Evolutionary conservation across 2,329 filamentous ascomycete species (phyloP), one percentile per base, ranked within the genome.

Genomic region (Colletotrichum viniferum): DNA sequence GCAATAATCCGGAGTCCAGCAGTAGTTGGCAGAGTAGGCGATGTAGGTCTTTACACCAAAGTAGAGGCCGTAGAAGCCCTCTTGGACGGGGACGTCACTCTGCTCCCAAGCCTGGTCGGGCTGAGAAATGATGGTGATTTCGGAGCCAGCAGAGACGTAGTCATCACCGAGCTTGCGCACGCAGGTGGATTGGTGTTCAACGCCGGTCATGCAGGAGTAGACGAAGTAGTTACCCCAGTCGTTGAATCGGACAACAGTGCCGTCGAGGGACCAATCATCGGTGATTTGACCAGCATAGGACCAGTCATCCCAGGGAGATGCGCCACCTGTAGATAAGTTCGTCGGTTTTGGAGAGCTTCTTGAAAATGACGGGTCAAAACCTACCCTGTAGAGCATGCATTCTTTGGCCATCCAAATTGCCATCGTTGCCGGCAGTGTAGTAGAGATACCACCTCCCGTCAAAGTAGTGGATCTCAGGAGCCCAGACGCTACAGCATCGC

Each of bases 401-500:
- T 13, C 87, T 85, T 80, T 92, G 90, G 3, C 85, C 84, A 36
- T 87, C 87, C 2, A 91, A 81, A 75, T 89, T 84, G 4, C 81
- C 83, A 3, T 81, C 80, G 28, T 83, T 83, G 1, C 89, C 89
- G 2, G 89, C 88, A 0, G 89, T 89, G 79, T 91, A 92, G 81
- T 91, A 92, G 52, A 92, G 86, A 72, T 89, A 91, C 89, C 90
- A 87, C 21, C 70, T 78, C 16, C 81, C 82, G n/a, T 86, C 84
- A 9, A 91, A 79, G 71, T 87, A 87, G 78, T 91, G 89, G 0
- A 90, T 82, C 77, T 91, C 90, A 0, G 90, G 90, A 0, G 90
- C 90, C 90, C 90, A 92, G 48, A 92, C 86, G 69, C 90, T 90
- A 80, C 88, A 89, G 80, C 87, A 88, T 18, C 88, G 83, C 5